Conservation (phyloP, 2,329 filamentous ascomycete species). For the Beauveria bassiana region DNA sequence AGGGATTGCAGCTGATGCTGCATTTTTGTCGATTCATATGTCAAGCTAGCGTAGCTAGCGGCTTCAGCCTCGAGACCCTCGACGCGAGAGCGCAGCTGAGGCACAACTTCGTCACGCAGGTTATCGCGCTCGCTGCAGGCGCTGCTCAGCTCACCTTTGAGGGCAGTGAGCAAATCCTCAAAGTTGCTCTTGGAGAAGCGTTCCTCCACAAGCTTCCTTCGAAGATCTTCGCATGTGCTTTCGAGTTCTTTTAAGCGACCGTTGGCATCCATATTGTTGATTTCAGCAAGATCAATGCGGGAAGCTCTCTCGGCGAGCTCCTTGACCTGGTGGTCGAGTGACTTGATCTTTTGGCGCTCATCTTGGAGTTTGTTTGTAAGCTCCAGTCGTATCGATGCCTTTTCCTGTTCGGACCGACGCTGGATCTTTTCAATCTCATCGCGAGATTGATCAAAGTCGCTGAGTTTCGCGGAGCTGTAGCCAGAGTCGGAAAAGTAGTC, state of each 20-base stretch:
- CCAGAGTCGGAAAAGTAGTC: constrained; percentile 98
- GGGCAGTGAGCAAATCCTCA: constrained; percentile 78
- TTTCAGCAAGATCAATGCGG: constrained; percentile 46
- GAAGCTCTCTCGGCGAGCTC: constrained; percentile 72
- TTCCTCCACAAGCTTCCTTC: constrained; percentile 76
- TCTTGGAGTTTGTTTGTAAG: constrained; percentile 81
- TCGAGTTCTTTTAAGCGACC: constrained; percentile 72
- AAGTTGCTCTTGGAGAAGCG: constrained; percentile 85
- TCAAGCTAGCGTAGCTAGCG: constrained; percentile 61
- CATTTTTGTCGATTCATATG: constrained; percentile 76
- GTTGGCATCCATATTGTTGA: constrained; percentile 48
- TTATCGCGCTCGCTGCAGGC: constrained; percentile 86
- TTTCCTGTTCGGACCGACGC: constrained; percentile 81
- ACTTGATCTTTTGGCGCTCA: constrained; percentile 67
- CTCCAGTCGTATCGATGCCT: constrained; percentile 76
- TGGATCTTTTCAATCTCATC: constrained; percentile 78
- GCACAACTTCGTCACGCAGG: constrained; percentile 79
- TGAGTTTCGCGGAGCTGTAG: constrained; percentile 72
- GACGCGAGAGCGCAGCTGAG: constrained; percentile 66
- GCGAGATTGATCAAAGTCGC: constrained; percentile 54
- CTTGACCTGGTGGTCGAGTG: constrained; percentile 77
- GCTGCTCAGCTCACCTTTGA: constrained; percentile 74
- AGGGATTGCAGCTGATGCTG: constrained; percentile 76
- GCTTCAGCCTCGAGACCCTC: constrained; percentile 72
- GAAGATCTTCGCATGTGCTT: constrained; percentile 69